phyloP scores from a whole-genome alignment of 306 rosid genomes.

The Pyrus pyrifolia region DNA sequence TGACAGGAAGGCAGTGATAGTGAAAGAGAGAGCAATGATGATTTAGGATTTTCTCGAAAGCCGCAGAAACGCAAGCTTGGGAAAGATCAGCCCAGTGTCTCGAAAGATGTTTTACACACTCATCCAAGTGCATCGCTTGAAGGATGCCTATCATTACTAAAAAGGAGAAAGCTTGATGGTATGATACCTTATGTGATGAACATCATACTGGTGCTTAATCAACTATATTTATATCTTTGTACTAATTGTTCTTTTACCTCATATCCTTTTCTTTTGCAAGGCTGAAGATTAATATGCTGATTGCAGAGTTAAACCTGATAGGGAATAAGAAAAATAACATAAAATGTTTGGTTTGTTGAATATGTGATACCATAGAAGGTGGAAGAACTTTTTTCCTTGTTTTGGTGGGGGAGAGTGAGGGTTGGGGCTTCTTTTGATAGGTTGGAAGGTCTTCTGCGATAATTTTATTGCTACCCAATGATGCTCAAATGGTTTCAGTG shows the following conservation, averaged over 20 bases:
- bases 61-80: slow-evolving; percentile 46
- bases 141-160: slow-evolving; percentile 54
- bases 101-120: slow-evolving; percentile 42
- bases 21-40: slow-evolving; percentile 64
- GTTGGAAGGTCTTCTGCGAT: background rate
- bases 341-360: background rate
- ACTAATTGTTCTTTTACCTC: too few relatives aligned
- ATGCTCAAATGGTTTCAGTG: background rate
- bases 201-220: background rate
- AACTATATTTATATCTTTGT: background rate
- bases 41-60: slow-evolving; percentile 32
- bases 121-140: slow-evolving; percentile 41
- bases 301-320: too few relatives aligned
- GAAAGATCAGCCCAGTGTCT: slow-evolving; percentile 30
- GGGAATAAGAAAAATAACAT: too few relatives aligned
- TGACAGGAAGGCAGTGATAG: slow-evolving; percentile 64
- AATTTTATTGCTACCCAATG: background rate
- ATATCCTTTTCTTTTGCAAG: background rate
- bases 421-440: background rate
- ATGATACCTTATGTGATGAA: slow-evolving; percentile 9
- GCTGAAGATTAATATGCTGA: background rate
- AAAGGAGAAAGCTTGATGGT: slow-evolving; percentile 63
- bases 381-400: background rate
- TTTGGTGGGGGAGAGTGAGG: background rate
- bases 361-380: background rate